These are phyloP conservation scores for Thielaviopsis cerberus DNA, from an alignment of 2,329 filamentous ascomycete genomes.

Conservation along the genomic window DNA sequence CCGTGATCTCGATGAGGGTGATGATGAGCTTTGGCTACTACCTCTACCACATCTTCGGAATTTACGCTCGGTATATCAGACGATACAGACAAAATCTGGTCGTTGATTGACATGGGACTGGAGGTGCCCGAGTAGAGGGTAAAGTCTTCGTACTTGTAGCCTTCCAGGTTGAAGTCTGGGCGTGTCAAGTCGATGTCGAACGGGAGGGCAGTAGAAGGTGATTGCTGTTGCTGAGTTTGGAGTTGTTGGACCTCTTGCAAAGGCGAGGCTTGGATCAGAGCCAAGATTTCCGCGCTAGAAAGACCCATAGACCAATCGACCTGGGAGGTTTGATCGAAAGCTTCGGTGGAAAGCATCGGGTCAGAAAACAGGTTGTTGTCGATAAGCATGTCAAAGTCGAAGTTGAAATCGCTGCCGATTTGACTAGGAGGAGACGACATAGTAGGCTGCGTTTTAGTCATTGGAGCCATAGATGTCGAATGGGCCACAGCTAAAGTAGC, in stretches of 20 bases:
- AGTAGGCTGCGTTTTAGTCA: background rate
- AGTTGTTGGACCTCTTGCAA: background rate
- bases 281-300: background rate
- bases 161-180: background rate
- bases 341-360: too few relatives aligned
- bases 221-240: background rate
- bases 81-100: constrained; percentile 14
- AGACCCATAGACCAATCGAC: too few relatives aligned
- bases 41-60: background rate
- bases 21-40: too few relatives aligned
- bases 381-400: too few relatives aligned
- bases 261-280: background rate
- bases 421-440: too few relatives aligned
- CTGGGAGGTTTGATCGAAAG: too few relatives aligned
- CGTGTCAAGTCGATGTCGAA: background rate
- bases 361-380: too few relatives aligned
- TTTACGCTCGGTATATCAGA: background rate
- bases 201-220: background rate
- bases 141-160: constrained; percentile 32
- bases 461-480: background rate
- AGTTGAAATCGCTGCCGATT: too few relatives aligned
- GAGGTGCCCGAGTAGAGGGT: constrained; percentile 32
- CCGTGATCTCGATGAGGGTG: background rate
- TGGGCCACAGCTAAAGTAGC: background rate
- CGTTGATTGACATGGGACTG: constrained; percentile 30